Evolutionary conservation across 1,284 basidiomycete genomes (phyloP), one percentile per base, ranked within the genome.

Genomic region (Pholiota adiposa): DNA sequence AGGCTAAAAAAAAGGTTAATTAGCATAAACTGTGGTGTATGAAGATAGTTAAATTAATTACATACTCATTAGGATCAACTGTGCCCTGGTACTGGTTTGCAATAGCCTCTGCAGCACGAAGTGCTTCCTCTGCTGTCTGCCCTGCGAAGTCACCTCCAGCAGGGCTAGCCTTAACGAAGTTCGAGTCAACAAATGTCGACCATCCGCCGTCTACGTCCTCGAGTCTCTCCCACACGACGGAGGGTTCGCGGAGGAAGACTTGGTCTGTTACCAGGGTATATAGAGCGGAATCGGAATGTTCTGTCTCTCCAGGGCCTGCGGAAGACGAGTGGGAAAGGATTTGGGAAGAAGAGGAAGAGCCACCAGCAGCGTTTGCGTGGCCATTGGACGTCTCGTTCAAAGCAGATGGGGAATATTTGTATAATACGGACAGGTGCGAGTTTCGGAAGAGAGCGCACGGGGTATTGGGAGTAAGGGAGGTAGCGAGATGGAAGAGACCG

Each of bases 381-480:
- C n/a, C 23, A 16, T 12, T 46, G 38, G 56, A 19, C 4, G 40
- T 9, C 4, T 6, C 31, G 19, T 21, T 55, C 21, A 53, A 51
- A 1, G 61, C 48, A n/a, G 56, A 56, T 25, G 67, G 64, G 48
- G 58, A 61, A 21, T 65, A 56, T 67, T 90, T 92, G 79, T 94
- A 92, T 0, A 97, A 78, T 3, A 96, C 94, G 0, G 90, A 89
- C 9, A 97, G 85, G 68, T 97, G 95, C 0, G 93, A 93, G 74
- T 89, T 94, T 59, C 95, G 87, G 80, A 96, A 97, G 58, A 96
- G 84, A 1, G 92, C 90, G 25, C 88, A 86, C 25, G 92, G 84
- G 3, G 84, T 74, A 18, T 83, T 82, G 0, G 85, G 81, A 27
- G 77, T 66, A 59, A 88, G 75, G 2, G 79, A 75, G 5, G 85